A percentile compares a stretch with the other conserved stretches of the same genome.
Evolutionary conservation across 371 early-diverging fungal species (phyloP).

Genomic region (Polyrhizophydium stewartii): DNA sequence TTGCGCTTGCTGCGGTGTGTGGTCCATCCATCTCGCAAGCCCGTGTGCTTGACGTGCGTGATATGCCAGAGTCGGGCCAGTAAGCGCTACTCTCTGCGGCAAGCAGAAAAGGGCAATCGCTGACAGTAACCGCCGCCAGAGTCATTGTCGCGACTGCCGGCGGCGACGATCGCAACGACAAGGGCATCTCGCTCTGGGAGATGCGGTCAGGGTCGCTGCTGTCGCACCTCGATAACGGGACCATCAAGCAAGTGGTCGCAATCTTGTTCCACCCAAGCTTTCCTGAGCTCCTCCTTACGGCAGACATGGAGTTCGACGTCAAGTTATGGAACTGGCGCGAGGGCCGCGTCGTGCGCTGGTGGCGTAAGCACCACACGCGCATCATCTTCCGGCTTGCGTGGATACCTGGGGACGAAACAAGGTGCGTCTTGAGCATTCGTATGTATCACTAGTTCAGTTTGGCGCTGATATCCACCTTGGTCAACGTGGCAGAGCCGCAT

Average conservation of each 20-base stretch:
- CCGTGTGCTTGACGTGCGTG: conserved; percentile 33
- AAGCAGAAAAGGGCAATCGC: not conserved
- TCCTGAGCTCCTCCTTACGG: conserved; percentile 25
- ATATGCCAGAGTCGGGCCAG: conserved; percentile 22
- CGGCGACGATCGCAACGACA: conserved; percentile 32
- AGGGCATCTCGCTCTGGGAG: conserved; percentile 42
- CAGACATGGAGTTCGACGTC: conserved; percentile 49
- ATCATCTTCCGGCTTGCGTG: conserved; percentile 33
- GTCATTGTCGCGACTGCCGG: conserved; percentile 37
- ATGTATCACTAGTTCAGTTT: not conserved
- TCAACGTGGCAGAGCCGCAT: conserved; percentile 22
- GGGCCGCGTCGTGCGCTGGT: conserved; percentile 22
- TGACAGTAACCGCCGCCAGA: conserved; percentile 7
- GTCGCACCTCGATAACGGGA: conserved; percentile 37
- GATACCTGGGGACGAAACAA: conserved; percentile 29
- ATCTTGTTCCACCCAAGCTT: conserved; percentile 35
- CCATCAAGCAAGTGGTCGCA: conserved; percentile 33
- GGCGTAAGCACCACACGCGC: conserved; percentile 42
- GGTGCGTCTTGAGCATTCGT: not conserved
- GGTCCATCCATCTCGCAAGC: conserved; percentile 32
- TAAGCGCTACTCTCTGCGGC: not conserved
- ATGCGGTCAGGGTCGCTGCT: conserved; percentile 24
- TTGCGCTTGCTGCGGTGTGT: conserved; percentile 29
- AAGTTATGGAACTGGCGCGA: conserved; percentile 46
- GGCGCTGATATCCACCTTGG: not conserved